Conservation (phyloP, 2,329 filamentous ascomycete species). For the Phialemoniopsis sp. region DNA sequence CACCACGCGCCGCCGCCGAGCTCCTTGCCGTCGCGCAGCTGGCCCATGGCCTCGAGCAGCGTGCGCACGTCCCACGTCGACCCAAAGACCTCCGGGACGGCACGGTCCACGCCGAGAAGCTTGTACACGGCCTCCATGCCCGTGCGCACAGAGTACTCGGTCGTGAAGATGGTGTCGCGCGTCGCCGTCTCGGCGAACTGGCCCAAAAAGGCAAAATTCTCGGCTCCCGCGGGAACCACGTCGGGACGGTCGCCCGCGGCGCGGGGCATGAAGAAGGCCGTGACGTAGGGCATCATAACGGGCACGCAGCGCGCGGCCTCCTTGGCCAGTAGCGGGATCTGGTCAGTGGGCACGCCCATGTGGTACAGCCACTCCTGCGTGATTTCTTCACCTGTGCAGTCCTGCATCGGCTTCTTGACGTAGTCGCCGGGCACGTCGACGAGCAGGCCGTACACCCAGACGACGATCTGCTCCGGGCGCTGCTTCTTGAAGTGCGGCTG, state of each 20-base stretch:
- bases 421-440: conserved; percentile 26
- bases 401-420: conserved; percentile 31
- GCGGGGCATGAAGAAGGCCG: conserved; percentile 28
- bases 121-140: conserved; percentile 28
- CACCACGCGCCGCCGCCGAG: conserved; percentile 7
- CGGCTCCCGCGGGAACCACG: conserved; percentile 27
- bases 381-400: conserved; percentile 34
- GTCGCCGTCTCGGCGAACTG: conserved; percentile 33
- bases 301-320: conserved; percentile 25
- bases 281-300: conserved; percentile 33
- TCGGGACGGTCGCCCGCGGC: conserved; percentile 27
- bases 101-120: conserved; percentile 18
- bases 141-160: conserved; percentile 29
- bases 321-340: conserved; percentile 16
- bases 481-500: conserved; percentile 36
- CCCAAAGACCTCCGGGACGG: conserved; percentile 19
- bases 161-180: conserved; percentile 29
- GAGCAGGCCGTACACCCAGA: conserved; percentile 36
- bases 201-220: conserved; percentile 32
- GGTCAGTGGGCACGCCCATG: conserved; percentile 22
- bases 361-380: conserved; percentile 30
- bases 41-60: conserved; percentile 14
- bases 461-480: conserved; percentile 21
- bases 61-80: conserved; percentile 18
- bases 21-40: conserved; percentile 13